Base-by-base conservation (phyloP, 495 filamentous ascomycete species). In the Aspergillus sclerotioniger region DNA sequence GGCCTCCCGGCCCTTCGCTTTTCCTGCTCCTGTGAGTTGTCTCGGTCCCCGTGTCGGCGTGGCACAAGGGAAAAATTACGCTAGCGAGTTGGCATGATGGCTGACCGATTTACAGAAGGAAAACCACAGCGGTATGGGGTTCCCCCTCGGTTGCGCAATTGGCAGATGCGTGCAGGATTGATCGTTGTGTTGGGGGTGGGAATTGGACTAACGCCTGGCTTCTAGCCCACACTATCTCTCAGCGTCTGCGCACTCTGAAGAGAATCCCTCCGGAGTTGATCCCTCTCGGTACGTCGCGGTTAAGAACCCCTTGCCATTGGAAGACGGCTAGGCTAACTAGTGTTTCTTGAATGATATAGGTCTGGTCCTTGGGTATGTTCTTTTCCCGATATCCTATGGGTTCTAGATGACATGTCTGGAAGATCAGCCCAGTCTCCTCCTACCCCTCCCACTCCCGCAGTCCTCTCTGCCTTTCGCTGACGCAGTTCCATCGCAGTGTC, bases 211-310 rank as follows among this genome's bases (percentile, higher is more conserved):
- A 79, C 67, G 53, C 54, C 28, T 61, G 61, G 52, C 21, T 62
- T 41, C 33, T 65, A 98, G 94, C 90, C 70, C 94, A 98, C 80
- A 98, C 94, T 57, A 87, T 99, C 77, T 97, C 94, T 47, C 94
- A 99, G 80, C 89, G 95, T 65, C 80, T 99, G 59, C 87, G 94
- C 66, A 83, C 81, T 61, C 76, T 97, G 58, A 91, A 89, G 84
- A 85, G 84, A 79, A 86, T 96, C 69, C 94, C 94, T 58, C 86
- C 92, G 50, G 94, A 99, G 82, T 82, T 99, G 84, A 85, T 93
- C 67, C 94, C 94, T 65, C 85, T 99, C 62, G 91, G 92, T 96
- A 87, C 72, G 86, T 80, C 56, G 17, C 48, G 41, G 16, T 16
- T 31, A 7, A 25, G n/a, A 50, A 21, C 51, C 8, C 10, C 44